Conservation (phyloP, 2,329 filamentous ascomycete species). For the Trichoderma sp. region DNA sequence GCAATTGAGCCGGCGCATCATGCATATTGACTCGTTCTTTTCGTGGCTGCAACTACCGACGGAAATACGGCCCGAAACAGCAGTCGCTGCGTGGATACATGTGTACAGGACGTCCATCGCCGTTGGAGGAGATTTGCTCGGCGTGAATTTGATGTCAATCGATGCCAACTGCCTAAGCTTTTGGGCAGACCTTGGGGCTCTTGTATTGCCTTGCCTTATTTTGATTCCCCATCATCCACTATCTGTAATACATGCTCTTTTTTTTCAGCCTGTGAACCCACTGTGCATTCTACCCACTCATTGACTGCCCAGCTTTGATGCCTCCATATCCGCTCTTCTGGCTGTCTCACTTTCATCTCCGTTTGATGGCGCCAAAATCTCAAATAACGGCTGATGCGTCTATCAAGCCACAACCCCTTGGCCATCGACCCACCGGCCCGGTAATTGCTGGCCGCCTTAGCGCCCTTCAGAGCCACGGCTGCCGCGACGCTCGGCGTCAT, state of each 20-base stretch:
- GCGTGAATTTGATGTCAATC: not conserved
- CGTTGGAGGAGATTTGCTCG: not conserved
- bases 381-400: not conserved
- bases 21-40: not conserved
- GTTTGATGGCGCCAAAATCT: not conserved
- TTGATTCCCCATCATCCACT: not conserved
- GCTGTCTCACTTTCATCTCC: not conserved
- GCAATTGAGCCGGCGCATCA: slow-evolving; percentile 1
- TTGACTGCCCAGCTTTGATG: not conserved
- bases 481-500: slow-evolving; percentile 18
- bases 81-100: not conserved
- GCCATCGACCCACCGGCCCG: slow-evolving; percentile 23
- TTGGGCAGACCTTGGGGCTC: not conserved
- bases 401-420: slow-evolving; percentile 27
- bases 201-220: not conserved
- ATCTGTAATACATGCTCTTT: too few relatives aligned
- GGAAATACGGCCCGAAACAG: slow-evolving; percentile 5
- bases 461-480: slow-evolving; percentile 22
- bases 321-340: not conserved
- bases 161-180: not conserved
- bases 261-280: not conserved
- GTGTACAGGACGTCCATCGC: not conserved
- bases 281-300: not conserved
- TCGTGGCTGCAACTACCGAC: slow-evolving; percentile 1
- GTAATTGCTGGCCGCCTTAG: slow-evolving; percentile 6